Evolutionary conservation across 78 protist genomes (phyloP).

Genomic region (Dictyostelium firmibasis): DNA sequence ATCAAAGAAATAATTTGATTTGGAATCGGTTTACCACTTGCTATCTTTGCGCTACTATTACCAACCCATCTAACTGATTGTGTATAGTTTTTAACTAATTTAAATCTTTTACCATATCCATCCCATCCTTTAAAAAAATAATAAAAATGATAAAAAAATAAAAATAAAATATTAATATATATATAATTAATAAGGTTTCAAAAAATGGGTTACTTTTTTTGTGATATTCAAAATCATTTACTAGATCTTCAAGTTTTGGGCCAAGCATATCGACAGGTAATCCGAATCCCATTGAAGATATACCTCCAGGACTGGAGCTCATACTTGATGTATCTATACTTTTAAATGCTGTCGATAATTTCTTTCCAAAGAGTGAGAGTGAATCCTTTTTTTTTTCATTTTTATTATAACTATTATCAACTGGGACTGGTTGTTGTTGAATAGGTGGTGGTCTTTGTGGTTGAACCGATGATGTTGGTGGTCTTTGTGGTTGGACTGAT

Average conservation of each 20-base stretch:
- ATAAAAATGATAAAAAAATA: background rate
- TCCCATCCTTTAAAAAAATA: background rate
- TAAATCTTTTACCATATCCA: background rate
- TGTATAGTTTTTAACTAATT: background rate
- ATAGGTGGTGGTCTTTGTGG: background rate
- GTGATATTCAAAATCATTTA: background rate
- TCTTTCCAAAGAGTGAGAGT: background rate
- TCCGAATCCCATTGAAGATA: background rate
- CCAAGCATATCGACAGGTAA: background rate
- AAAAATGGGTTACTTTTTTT: background rate
- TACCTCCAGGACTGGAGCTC: background rate
- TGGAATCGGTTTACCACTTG: background rate
- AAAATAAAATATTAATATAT: no score
- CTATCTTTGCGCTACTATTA: background rate
- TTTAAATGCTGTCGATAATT: background rate
- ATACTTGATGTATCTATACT: background rate
- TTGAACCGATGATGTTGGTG: background rate
- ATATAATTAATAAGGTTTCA: no score
- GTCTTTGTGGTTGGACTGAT: background rate
- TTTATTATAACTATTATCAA: background rate
- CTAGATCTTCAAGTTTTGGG: background rate
- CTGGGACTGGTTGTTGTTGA: background rate
- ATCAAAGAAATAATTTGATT: background rate
- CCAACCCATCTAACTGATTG: background rate
- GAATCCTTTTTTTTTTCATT: conserved; percentile 1